Conservation (phyloP, 148 eudicot genomes). For the Heliosperma pusillum region DNA sequence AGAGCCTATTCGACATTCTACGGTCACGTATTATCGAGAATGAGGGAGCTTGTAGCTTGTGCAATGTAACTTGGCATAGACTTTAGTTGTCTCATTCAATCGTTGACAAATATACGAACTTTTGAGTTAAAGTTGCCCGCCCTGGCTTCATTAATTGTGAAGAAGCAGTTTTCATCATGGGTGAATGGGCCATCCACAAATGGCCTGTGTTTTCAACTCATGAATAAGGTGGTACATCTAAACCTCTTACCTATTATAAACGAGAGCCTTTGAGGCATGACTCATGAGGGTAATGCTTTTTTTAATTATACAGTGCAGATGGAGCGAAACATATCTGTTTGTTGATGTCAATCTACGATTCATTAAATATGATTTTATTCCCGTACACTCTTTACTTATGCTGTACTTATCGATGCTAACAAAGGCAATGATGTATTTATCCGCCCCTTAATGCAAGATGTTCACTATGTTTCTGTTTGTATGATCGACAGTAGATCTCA, state of each 20-base stretch:
- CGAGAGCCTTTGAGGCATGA: neutral
- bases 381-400: neutral
- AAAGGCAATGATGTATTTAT: neutral
- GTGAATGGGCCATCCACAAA: neutral
- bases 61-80: neutral
- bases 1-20: neutral
- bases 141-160: neutral
- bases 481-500: neutral
- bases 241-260: neutral
- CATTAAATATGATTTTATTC: neutral
- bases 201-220: neutral
- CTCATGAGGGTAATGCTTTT: neutral
- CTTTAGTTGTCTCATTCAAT: neutral
- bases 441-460: neutral
- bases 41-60: neutral
- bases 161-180: constrained; percentile 2
- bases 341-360: neutral
- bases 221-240: neutral
- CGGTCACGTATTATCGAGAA: neutral
- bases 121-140: neutral
- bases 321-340: neutral
- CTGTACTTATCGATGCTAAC: neutral
- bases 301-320: neutral
- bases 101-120: neutral
- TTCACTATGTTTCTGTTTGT: neutral